Conservation (phyloP, 805 yeast species). For the Starmerella vaccinii region DNA sequence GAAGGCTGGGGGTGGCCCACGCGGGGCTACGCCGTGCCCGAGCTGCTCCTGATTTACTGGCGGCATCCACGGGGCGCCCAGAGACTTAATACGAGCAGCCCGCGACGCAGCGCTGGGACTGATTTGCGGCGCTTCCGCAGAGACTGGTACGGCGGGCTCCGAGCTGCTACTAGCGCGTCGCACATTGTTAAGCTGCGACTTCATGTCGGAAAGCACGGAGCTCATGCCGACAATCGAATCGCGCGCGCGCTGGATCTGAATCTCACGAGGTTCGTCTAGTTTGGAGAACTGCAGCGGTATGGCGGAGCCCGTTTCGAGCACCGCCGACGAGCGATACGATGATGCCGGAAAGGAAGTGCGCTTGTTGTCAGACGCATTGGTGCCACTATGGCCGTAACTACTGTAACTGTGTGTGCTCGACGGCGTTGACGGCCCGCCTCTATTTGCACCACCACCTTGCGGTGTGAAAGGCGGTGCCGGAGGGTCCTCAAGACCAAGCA, state of each 20-base stretch:
- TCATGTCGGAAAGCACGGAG: slow-evolving; percentile 19
- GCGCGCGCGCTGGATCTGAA: slow-evolving; percentile 21
- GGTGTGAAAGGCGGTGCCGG: slow-evolving; percentile 3
- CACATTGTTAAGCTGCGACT: slow-evolving; percentile 10
- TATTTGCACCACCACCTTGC: neutral
- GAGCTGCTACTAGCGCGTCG: slow-evolving; percentile 2
- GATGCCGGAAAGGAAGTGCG: slow-evolving; percentile 12
- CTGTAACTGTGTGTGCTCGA: neutral
- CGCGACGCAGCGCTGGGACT: neutral
- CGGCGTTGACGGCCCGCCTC: neutral
- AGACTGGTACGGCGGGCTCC: neutral
- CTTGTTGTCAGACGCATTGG: neutral
- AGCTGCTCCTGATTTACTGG: neutral
- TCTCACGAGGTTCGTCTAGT: slow-evolving; percentile 18
- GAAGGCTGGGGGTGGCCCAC: slow-evolving; percentile 3
- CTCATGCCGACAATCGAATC: slow-evolving; percentile 22
- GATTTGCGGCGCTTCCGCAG: neutral
- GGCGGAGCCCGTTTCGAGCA: slow-evolving; percentile 22
- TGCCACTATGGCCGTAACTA: neutral
- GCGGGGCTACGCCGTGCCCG: neutral
- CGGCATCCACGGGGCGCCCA: slow-evolving; percentile 1
- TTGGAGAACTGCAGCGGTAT: slow-evolving; percentile 16
- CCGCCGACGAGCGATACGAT: slow-evolving; percentile 14
- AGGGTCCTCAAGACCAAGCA: slow-evolving; percentile 1
- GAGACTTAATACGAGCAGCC: neutral